Evolutionary conservation across 2,329 filamentous ascomycete species (phyloP).

Genomic region (Tolypocladium tundrense): DNA sequence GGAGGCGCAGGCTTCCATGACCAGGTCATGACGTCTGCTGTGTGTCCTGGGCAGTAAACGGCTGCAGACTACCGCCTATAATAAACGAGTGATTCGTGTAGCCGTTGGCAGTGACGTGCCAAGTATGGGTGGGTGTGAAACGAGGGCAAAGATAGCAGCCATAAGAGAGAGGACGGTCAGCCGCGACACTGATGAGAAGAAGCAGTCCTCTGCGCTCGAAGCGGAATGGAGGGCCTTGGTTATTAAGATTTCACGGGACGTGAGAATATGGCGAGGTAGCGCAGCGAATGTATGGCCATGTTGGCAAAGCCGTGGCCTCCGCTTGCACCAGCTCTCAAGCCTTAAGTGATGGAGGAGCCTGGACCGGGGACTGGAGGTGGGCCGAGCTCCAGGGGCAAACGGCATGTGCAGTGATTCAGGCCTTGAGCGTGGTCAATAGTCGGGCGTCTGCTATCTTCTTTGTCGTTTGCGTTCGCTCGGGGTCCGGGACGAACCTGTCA

Average conservation of each 20-base stretch:
- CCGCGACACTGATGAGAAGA: background rate
- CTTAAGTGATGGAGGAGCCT: background rate
- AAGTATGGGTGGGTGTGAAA: background rate
- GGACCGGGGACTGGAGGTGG: background rate
- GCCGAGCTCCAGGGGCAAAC: background rate
- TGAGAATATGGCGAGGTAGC: background rate
- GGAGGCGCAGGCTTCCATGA: background rate
- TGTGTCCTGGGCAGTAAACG: background rate
- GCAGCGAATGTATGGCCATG: background rate
- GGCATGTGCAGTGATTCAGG: background rate
- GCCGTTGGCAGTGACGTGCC: background rate
- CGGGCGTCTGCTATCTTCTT: background rate
- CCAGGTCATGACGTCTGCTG: background rate
- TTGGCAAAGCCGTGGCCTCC: background rate
- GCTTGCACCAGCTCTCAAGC: background rate
- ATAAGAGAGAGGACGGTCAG: background rate
- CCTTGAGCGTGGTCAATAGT: background rate
- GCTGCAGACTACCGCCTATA: background rate
- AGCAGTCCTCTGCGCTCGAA: background rate
- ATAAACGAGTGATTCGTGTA: background rate
- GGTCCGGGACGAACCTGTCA: background rate
- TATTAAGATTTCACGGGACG: no score
- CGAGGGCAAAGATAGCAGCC: background rate
- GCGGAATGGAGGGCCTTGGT: no score
- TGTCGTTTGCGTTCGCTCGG: background rate